Conservation (phyloP, 2,329 filamentous ascomycete genomes). For the Leptographium lundbergii region DNA sequence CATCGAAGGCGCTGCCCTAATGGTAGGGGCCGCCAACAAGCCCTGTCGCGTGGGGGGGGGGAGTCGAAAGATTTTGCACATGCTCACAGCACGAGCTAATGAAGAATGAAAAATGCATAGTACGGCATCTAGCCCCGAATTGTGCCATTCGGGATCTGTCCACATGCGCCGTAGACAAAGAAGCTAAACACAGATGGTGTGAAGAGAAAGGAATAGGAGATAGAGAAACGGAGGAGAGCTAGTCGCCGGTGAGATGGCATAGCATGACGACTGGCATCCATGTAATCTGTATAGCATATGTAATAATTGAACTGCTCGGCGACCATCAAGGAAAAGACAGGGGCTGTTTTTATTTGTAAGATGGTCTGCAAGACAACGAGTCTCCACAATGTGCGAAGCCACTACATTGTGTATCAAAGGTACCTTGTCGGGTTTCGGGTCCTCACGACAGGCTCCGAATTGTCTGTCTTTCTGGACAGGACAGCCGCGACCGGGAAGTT, state of each 20-base stretch:
- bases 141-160: neutral
- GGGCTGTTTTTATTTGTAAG: too few relatives aligned
- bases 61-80: too few relatives aligned
- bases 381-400: too few relatives aligned
- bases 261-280: neutral
- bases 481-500: neutral
- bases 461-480: neutral
- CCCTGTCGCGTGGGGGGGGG: too few relatives aligned
- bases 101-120: neutral
- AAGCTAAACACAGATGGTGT: neutral
- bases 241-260: neutral
- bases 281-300: too few relatives aligned
- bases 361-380: too few relatives aligned
- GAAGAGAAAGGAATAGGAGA: neutral
- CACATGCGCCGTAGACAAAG: neutral
- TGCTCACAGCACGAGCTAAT: too few relatives aligned
- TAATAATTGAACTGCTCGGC: slow-evolving; percentile 1
- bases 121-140: too few relatives aligned
- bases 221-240: neutral
- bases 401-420: too few relatives aligned
- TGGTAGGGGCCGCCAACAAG: too few relatives aligned
- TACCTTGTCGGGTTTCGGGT: too few relatives aligned
- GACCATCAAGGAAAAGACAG: neutral
- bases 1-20: too few relatives aligned
- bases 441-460: neutral